Base-by-base conservation (phyloP, 2,329 filamentous ascomycete genomes). In the Ascochyta pisi region DNA sequence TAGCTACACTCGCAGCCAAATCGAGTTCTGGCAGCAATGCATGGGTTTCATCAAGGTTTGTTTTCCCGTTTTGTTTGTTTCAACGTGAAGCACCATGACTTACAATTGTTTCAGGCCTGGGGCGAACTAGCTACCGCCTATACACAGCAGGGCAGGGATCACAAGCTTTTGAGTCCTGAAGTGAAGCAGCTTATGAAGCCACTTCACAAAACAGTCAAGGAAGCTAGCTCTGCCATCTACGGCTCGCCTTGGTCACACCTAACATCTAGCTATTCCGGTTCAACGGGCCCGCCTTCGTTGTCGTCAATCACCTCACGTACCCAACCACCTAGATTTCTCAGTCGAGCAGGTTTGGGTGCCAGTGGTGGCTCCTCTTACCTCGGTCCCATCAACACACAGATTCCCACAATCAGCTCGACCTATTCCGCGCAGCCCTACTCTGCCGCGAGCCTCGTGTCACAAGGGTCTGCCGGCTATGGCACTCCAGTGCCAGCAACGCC, bases 181-280 rank as follows among this genome's bases (percentile, higher is more conserved):
- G 88, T 92, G 40, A 87, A 90, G 69, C 78, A 84, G 24, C 84
- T 90, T 50, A 84, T 97, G 64, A 86, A 89, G 56, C 92, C 92
- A 2, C 86, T 96, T 41, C 93, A 97, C 70, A 88, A 87, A 64
- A 87, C 86, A 55, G 88, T 95, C 70, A 92, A 93, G 71, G 91
- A 96, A 69, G 91, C 90, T 12, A 89, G 84, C 56, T 85, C 86
- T 50, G 79, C 89, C 43, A 95, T 96, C 62, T 84, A 86, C 65
- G 80, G 81, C 44, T 88, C 86, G 12, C 85, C 86, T 8, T 87
- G 86, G 84, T 82, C 84, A 29, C 83, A 83, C 64, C 79, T 87
- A 39, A 81, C 76, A 16, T 62, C 72, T n/a, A 74, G 65, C 55
- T 67, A 64, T 49, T 53, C 64, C 6, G 64, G 63, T 6, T 43